phyloP scores from a whole-genome alignment of 2,329 filamentous ascomycete genomes.

The Ilyonectria sp. region DNA sequence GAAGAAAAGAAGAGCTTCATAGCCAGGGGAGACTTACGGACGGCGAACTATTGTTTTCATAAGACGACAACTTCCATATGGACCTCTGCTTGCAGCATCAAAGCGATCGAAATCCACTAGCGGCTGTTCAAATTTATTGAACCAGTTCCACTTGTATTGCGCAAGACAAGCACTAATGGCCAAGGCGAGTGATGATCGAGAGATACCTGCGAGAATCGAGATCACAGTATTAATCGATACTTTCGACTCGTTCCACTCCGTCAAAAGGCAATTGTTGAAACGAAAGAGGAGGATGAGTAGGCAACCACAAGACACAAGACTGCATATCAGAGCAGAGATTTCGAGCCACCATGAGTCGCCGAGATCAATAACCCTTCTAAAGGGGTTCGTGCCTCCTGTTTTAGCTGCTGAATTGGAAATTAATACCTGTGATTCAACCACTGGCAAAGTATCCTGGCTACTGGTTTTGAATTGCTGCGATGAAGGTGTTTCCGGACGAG shows the following conservation, averaged over 20 bases:
- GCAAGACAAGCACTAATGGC: background rate
- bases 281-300: background rate
- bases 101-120: constrained; percentile 37
- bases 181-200: background rate
- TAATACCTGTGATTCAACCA: too few species aligned
- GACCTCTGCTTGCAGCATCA: constrained; percentile 34
- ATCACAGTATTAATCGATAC: background rate
- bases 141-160: constrained; percentile 36
- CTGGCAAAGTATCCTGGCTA: too few species aligned
- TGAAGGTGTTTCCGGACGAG: too few species aligned
- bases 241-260: background rate
- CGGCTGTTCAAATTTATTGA: background rate
- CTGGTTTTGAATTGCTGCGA: too few species aligned
- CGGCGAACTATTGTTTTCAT: constrained; percentile 1
- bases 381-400: too few species aligned
- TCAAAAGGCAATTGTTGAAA: background rate
- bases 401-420: too few species aligned
- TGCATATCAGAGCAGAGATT: background rate
- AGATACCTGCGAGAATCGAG: background rate
- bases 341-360: background rate
- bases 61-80: constrained; percentile 31
- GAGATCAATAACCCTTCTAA: too few species aligned
- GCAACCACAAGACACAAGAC: background rate
- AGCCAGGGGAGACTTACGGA: background rate
- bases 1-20: too few species aligned